Percentiles rank a stretch among this genome's conserved stretches.
Evolutionary conservation across 495 filamentous ascomycete genomes (phyloP).

Genomic region (Cercophora newfieldiana): DNA sequence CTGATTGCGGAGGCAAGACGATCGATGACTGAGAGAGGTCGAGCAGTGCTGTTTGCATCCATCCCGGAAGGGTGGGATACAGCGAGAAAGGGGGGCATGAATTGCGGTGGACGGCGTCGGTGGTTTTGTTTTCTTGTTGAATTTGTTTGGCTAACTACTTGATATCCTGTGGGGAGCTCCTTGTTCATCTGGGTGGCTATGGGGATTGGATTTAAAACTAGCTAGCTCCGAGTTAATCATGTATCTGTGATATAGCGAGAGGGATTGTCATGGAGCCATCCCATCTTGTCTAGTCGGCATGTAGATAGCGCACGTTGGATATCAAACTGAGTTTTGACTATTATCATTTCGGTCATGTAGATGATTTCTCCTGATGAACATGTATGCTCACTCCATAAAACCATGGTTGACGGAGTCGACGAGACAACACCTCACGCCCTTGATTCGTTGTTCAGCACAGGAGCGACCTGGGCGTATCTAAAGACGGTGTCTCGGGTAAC

Average conservation of each 20-base stretch:
- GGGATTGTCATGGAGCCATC: background rate
- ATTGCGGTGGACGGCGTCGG: background rate
- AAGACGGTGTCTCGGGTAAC: no score
- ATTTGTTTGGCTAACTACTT: background rate
- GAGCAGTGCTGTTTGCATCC: background rate
- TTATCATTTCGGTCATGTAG: background rate
- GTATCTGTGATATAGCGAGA: background rate
- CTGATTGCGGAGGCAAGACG: slow-evolving; percentile 80
- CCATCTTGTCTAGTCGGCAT: background rate
- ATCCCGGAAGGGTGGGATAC: background rate
- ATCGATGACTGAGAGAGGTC: slow-evolving; percentile 30
- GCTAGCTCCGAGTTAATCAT: background rate
- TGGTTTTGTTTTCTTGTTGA: background rate
- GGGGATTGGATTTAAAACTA: background rate
- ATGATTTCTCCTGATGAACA: background rate
- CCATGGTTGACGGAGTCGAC: no score
- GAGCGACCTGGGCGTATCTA: no score
- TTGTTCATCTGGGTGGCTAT: background rate
- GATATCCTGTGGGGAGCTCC: background rate
- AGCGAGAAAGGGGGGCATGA: background rate
- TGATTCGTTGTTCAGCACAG: no score
- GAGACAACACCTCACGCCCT: no score
- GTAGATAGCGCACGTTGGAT: background rate
- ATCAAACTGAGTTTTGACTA: background rate
- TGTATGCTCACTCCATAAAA: no score